These are phyloP conservation scores for Onygenales sp. DNA, from an alignment of 2,329 filamentous ascomycete genomes.

Conservation along the genomic window DNA sequence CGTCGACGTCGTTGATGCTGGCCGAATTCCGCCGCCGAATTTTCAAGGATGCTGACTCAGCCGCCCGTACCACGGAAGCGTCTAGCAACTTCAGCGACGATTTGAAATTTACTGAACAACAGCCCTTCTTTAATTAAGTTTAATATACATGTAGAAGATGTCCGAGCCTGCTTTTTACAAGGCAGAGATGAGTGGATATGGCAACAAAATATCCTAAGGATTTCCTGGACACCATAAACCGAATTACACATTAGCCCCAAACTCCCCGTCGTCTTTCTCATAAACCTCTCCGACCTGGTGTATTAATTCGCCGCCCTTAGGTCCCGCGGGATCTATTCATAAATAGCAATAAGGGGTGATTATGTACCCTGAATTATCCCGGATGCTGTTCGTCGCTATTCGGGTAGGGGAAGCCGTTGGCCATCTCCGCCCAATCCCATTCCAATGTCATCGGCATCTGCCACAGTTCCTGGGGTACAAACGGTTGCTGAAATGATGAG, in stretches of 20 bases:
- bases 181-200: no score
- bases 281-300: background rate
- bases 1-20: background rate
- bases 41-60: conserved; percentile 4
- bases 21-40: conserved; percentile 6
- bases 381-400: background rate
- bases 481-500: conserved; percentile 64
- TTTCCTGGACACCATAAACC: no score
- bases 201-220: no score
- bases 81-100: background rate
- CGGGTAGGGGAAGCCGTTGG: conserved; percentile 15
- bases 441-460: conserved; percentile 93
- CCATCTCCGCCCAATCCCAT: conserved; percentile 61
- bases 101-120: no score
- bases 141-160: no score
- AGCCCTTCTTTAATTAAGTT: no score
- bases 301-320: background rate
- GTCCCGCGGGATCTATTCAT: no score
- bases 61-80: conserved; percentile 1
- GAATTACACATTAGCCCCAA: background rate
- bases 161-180: no score
- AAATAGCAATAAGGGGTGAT: no score
- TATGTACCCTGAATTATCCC: background rate
- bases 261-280: background rate
- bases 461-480: conserved; percentile 89